Evolutionary conservation across 2,329 filamentous ascomycete species (phyloP), one percentile per base, ranked within the genome.

Genomic region (Xylariaceae sp.): DNA sequence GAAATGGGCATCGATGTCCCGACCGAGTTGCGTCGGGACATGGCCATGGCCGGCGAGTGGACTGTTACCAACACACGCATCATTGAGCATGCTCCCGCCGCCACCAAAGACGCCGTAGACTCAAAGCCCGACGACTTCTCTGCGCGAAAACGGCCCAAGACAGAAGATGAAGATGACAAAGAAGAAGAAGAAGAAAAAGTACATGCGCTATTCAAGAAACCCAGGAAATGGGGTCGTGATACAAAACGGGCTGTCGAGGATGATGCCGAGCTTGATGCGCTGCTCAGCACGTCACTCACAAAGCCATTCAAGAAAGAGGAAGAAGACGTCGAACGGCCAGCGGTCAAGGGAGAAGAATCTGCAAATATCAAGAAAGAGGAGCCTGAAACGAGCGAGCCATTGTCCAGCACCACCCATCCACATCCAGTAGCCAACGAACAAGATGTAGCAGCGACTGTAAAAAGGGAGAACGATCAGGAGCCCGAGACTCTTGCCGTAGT

Each of bases 1-100:
- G 90, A 89, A 31, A 83, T 99, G 81, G 95, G 95, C 0, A 87
- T 99, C 45, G 85, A 87, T 43, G 84, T 98, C 51, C 95, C 95
- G 0, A 87, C 91, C 40, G 87, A 90, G 63, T 87, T 91, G 54
- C 82, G 91, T 57, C 81, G 83, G 2, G 91, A 95, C 58, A 87
- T 97, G 85, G 92, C 93, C 4, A 87, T 97, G 78, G 87, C 89
- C 3, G 92, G 95, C 28, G 90, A 96, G 50, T 99, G 94, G 94
- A 86, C 91, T 0, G 84, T 88, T 9, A 87, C 84, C 56, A 86
- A 83, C 5, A 84, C 91, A 36, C 81, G 85, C 40, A 80, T 86
- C 3, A 74, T 87, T 19, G 75, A 80, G 12, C 78, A 80, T 9
- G 73, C 73, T 12, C 63, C 62, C 19, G 62, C 60, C 72, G 65